Base-by-base conservation (phyloP, 192 early-diverging fungal genomes). In the Podochytrium sp. region DNA sequence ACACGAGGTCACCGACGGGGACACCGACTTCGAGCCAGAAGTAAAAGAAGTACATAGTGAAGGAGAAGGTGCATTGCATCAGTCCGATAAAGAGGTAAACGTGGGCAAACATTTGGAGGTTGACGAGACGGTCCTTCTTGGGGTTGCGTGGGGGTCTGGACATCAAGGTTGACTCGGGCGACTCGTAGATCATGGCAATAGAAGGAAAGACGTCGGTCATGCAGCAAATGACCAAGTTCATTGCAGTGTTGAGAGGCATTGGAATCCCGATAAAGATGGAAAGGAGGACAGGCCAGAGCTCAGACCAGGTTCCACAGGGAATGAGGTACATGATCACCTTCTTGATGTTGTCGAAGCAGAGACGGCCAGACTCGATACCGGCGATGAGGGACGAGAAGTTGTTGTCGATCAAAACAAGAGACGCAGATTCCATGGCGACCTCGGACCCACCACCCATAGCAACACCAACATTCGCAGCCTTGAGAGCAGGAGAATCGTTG, bases 401-500 rank as follows among this genome's bases (percentile, higher is more conserved):
- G 80, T 80, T 89, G 78, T 85, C 78, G 64, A 86, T 60, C 25
- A 86, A 73, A 1, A 86, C 70, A 23, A 82, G 56, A 27, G 77
- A 33, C 10, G 85, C 85, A 29, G 82, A 71, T 75, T 84, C 82
- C 51, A 71, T 84, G 7, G 85, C 85, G 7, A 81, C 84, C 71
- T 94, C 93, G 0, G 90, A 90, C 41, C 94, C 94, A 62, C 82
- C 78, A 14, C 91, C 95, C 85, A 98, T 92, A 53, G 96, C 92
- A 39, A 98, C 84, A 47, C 94, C 94, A 35, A 98, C 86, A 72
- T 95, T 86, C 12, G 96, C 94, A 25, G 90, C 89, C 62, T 91
- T 94, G 56, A 98, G 85, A n/a, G 96, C 93, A 25, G 94, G 93
- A 51, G 93, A 86, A 67, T 97, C 96, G 75, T 96, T 96, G 14